These are phyloP conservation scores for Acer negundo DNA, from an alignment of 345 rosid genomes.

Conservation along the genomic window DNA sequence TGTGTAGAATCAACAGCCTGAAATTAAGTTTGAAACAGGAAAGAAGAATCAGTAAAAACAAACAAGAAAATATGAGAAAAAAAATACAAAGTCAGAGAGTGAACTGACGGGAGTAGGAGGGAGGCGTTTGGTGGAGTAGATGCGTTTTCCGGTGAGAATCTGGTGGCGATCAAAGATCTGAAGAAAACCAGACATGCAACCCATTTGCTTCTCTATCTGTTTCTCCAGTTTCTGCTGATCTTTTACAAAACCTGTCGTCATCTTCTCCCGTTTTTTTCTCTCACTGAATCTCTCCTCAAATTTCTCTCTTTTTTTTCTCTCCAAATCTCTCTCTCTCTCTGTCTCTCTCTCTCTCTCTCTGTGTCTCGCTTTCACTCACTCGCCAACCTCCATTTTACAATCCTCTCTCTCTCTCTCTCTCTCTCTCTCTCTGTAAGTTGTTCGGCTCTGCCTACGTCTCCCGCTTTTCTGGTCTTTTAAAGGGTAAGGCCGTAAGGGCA, in stretches of 20 bases:
- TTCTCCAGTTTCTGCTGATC: slow-evolving; percentile 56
- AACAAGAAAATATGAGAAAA: neutral
- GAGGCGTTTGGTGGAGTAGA: slow-evolving; percentile 58
- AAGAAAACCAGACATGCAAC: slow-evolving; percentile 97
- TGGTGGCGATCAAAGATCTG: slow-evolving; percentile 93
- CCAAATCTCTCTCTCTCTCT: slow-evolving; percentile 6
- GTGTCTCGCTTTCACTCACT: neutral
- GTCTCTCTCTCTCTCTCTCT: slow-evolving; percentile 12
- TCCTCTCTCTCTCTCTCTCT: slow-evolving; percentile 2
- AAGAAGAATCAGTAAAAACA: neutral
- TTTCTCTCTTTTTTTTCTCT: neutral
- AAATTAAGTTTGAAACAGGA: neutral
- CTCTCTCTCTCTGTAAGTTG: slow-evolving; percentile 2
- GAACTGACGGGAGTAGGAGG: slow-evolving; percentile 43
- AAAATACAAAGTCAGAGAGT: neutral
- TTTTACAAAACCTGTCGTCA: slow-evolving; percentile 49
- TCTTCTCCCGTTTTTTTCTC: slow-evolving; percentile 10
- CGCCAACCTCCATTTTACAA: slow-evolving; percentile 28
- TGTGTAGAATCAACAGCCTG: slow-evolving; percentile 41
- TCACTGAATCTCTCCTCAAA: neutral
- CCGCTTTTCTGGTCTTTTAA: slow-evolving; percentile 81
- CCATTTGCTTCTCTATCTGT: slow-evolving; percentile 72
- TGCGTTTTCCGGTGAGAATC: slow-evolving; percentile 65
- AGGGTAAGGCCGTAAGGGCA: slow-evolving; percentile 29
- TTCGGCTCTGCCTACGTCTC: slow-evolving; percentile 47